Conservation (phyloP, 441 rosid genomes). For the Lepidium campestre region DNA sequence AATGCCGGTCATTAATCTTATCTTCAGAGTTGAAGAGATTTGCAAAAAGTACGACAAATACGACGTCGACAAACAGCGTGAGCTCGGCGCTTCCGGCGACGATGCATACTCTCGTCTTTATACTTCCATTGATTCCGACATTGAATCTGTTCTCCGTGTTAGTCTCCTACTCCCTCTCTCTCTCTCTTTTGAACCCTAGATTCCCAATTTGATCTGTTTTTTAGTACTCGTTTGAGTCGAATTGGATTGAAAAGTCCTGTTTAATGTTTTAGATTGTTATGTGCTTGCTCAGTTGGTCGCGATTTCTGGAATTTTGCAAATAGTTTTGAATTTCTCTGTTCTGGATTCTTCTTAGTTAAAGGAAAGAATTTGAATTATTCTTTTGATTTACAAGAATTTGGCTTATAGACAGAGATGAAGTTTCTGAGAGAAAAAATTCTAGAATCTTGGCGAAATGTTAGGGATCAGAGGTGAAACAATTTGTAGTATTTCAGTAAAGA, state of each 20-base stretch:
- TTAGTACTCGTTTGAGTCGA: neutral
- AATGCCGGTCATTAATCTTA: constrained; percentile 50
- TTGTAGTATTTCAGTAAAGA: neutral
- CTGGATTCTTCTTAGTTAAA: neutral
- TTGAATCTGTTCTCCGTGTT: constrained; percentile 35
- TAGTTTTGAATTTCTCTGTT: neutral
- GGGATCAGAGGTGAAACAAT: neutral
- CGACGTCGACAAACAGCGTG: constrained; percentile 48
- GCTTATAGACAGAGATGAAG: neutral
- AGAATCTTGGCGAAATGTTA: too few relatives aligned
- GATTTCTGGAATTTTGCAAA: neutral
- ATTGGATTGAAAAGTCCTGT: neutral
- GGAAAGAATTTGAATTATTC: neutral
- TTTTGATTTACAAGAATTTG: neutral
- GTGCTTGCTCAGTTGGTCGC: neutral
- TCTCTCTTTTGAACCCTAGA: neutral
- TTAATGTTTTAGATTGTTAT: neutral
- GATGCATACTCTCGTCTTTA: constrained; percentile 50
- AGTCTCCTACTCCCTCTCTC: neutral
- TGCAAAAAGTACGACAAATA: constrained; percentile 64
- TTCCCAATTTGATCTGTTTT: neutral
- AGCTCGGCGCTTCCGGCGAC: constrained; percentile 37
- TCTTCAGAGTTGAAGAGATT: constrained; percentile 50
- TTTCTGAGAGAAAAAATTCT: neutral
- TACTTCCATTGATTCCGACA: constrained; percentile 34